Conservation (phyloP, 139 green algal genomes). For the Tetraselmis chui region DNA sequence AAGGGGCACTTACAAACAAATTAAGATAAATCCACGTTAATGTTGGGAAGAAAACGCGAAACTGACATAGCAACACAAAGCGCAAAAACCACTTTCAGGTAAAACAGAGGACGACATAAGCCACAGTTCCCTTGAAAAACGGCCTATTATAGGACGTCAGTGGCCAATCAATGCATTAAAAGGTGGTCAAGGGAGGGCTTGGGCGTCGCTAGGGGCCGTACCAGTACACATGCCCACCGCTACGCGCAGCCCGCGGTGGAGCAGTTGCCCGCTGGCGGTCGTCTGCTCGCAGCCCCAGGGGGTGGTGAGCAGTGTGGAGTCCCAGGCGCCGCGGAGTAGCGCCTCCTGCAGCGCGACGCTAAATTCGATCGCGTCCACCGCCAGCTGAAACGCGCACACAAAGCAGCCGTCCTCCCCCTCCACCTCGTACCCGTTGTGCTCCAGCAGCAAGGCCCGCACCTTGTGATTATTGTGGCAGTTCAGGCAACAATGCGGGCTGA, state of each 20-base stretch:
- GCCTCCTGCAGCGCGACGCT: background rate
- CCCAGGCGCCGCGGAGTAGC: background rate
- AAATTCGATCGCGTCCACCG: background rate
- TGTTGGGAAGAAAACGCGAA: too few species aligned
- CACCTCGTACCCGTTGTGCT: conserved; percentile 7
- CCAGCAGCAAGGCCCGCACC: background rate
- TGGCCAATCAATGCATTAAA: too few species aligned
- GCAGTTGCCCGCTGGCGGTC: background rate
- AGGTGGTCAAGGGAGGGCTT: too few species aligned
- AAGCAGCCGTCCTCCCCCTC: conserved; percentile 3
- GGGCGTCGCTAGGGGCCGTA: background rate
- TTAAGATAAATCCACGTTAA: too few species aligned
- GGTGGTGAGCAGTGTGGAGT: background rate
- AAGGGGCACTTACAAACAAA: too few species aligned
- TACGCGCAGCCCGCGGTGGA: background rate
- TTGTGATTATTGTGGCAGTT: too few species aligned
- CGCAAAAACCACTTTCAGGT: too few species aligned
- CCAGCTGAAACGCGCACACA: background rate
- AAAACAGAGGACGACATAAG: too few species aligned
- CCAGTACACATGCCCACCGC: background rate
- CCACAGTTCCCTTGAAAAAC: too few species aligned
- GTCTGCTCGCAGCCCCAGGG: background rate
- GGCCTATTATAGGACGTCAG: too few species aligned
- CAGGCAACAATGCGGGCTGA: too few species aligned
- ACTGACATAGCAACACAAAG: too few species aligned